Conservation (phyloP, 2,329 filamentous ascomycete species). For the Alternaria novae-zelandiae region DNA sequence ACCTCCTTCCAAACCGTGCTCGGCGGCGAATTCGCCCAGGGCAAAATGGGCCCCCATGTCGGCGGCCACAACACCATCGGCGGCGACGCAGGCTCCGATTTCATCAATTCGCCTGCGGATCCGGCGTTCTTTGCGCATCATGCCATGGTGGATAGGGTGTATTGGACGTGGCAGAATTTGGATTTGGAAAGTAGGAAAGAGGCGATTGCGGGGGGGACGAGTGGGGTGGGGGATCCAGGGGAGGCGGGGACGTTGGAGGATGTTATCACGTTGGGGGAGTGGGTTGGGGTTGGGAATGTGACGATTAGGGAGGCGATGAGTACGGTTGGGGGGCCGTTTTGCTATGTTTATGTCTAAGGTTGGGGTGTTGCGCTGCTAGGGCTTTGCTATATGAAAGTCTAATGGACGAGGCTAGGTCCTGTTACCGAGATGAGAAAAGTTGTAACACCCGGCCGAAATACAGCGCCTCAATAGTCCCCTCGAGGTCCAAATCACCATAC, state of each 20-base stretch:
- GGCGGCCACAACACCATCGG: conserved; percentile 55
- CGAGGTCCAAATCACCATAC: not conserved
- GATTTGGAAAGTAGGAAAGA: conserved; percentile 48
- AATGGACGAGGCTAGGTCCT: not conserved
- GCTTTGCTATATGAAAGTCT: not conserved
- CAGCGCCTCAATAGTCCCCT: not conserved
- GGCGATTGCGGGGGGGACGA: conserved; percentile 53
- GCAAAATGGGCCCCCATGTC: conserved; percentile 52
- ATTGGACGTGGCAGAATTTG: conserved; percentile 60
- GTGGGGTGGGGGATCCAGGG: conserved; percentile 38
- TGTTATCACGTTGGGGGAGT: conserved; percentile 47
- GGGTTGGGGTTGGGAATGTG: conserved; percentile 32
- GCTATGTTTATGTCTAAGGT: conserved; percentile 51
- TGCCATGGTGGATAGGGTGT: conserved; percentile 56
- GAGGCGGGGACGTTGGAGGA: conserved; percentile 55
- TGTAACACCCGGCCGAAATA: not conserved
- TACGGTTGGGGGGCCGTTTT: conserved; percentile 55
- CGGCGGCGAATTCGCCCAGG: conserved; percentile 45
- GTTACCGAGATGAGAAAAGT: not conserved
- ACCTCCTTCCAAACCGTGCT: conserved; percentile 46
- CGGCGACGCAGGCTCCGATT: conserved; percentile 39
- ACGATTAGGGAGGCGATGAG: conserved; percentile 51
- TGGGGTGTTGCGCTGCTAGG: not conserved
- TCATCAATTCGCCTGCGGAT: not conserved
- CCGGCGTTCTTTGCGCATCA: conserved; percentile 46